A percentile compares a stretch with the other conserved stretches of the same genome.
These are phyloP conservation scores for Linnemannia elongata DNA, from an alignment of 192 early-diverging fungal genomes.

Conservation along the genomic window DNA sequence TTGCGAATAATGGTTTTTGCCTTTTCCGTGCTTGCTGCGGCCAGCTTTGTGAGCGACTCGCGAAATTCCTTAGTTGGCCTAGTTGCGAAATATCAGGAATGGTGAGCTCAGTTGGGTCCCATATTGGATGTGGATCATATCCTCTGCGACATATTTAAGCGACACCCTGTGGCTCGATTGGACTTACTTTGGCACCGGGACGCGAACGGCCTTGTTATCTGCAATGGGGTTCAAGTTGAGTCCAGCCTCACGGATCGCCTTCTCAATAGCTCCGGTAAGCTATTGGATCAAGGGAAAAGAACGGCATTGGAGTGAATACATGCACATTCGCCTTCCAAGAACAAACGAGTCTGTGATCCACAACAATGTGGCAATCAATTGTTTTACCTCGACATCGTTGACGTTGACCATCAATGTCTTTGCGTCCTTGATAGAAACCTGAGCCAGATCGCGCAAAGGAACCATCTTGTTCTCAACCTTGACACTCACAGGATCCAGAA, in stretches of 20 bases:
- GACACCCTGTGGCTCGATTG: not conserved
- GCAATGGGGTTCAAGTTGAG: constrained; percentile 85
- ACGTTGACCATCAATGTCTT: constrained; percentile 85
- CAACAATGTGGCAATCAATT: not conserved
- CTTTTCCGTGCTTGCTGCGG: constrained; percentile 72
- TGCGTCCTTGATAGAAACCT: constrained; percentile 86
- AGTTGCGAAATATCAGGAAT: not conserved
- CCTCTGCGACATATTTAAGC: not conserved
- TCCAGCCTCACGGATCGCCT: constrained; percentile 81
- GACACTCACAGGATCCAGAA: constrained; percentile 81
- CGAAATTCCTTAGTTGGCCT: constrained; percentile 83
- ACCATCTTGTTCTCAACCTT: constrained; percentile 67
- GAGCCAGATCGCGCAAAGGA: constrained; percentile 75
- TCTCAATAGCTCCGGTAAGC: constrained; percentile 72
- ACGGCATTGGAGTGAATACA: not conserved
- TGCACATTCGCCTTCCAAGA: not conserved
- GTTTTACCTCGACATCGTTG: constrained; percentile 76
- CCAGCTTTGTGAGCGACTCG: constrained; percentile 76
- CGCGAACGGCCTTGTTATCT: constrained; percentile 76
- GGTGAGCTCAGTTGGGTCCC: not conserved
- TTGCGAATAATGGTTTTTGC: constrained; percentile 75
- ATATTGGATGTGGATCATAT: not conserved
- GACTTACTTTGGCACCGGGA: constrained; percentile 85
- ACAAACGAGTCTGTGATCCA: not conserved
- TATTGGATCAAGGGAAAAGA: constrained; percentile 29